Conservation (phyloP, 345 rosid species). For the Pistacia vera region DNA sequence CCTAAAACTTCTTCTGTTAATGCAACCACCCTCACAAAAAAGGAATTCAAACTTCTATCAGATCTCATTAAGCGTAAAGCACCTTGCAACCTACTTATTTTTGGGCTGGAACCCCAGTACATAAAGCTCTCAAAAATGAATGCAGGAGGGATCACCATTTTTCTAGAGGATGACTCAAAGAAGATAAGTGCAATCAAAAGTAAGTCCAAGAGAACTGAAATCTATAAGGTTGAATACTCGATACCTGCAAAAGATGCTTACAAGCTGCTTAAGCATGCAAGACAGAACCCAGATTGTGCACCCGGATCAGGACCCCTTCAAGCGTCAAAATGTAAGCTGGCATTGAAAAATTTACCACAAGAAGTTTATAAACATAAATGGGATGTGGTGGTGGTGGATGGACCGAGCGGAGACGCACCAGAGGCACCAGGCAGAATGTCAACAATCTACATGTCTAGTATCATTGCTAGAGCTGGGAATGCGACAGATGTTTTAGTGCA, state of each 20-base stretch:
- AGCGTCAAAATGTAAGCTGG: constrained; percentile 56
- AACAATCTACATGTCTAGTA: constrained; percentile 67
- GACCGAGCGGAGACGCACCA: constrained; percentile 61
- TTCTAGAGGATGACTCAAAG: constrained; percentile 64
- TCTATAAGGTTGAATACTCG: constrained; percentile 56
- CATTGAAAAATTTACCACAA: constrained; percentile 53
- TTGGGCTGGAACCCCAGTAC: constrained; percentile 63
- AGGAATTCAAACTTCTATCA: constrained; percentile 64
- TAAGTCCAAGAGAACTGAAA: constrained; percentile 40
- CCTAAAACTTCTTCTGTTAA: constrained; percentile 5
- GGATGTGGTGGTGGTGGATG: constrained; percentile 86
- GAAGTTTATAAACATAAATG: constrained; percentile 59
- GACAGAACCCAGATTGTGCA: constrained; percentile 53
- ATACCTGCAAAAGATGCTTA: constrained; percentile 64
- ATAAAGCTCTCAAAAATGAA: constrained; percentile 58
- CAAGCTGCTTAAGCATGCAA: constrained; percentile 73
- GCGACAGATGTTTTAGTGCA: constrained; percentile 72
- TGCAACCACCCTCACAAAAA: constrained; percentile 43
- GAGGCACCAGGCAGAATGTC: constrained; percentile 89
- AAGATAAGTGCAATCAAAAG: constrained; percentile 42
- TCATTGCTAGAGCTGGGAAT: constrained; percentile 66
- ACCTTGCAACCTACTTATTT: constrained; percentile 86
- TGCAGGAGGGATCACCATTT: constrained; percentile 61
- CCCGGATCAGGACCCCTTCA: constrained; percentile 38
- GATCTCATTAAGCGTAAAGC: constrained; percentile 45